A percentile compares a stretch with the other conserved stretches of the same genome.
These are phyloP conservation scores for Amesomyces nigricolor DNA, from an alignment of 2,329 filamentous ascomycete species.

Conservation along the genomic window DNA sequence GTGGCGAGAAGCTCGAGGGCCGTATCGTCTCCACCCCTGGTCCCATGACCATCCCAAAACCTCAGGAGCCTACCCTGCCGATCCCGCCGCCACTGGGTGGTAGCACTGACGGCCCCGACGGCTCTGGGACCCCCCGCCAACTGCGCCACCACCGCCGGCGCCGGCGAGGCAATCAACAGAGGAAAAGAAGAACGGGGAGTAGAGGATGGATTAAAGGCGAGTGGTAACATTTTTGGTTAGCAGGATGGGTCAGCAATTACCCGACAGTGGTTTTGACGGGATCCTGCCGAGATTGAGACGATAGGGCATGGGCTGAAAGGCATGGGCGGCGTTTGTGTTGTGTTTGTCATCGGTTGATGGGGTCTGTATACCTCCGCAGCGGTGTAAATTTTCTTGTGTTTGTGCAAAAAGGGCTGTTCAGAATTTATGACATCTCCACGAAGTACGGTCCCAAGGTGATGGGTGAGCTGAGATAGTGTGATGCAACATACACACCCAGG, in stretches of 20 bases:
- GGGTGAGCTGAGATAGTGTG: neutral
- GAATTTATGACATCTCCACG: constrained; percentile 8
- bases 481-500: neutral
- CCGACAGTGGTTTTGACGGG: neutral
- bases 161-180: constrained; percentile 16
- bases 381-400: constrained; percentile 12
- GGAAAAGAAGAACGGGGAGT: neutral
- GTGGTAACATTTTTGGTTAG: neutral
- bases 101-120: constrained; percentile 9
- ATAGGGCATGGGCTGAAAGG: constrained; percentile 11
- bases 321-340: constrained; percentile 19
- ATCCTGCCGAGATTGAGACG: constrained; percentile 15
- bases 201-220: neutral
- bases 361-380: constrained; percentile 13
- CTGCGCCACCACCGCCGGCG: constrained; percentile 31
- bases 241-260: neutral
- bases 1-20: constrained; percentile 71
- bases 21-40: constrained; percentile 56
- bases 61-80: constrained; percentile 21
- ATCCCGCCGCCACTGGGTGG: constrained; percentile 21
- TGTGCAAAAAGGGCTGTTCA: neutral
- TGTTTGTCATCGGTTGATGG: constrained; percentile 14
- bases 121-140: constrained; percentile 30
- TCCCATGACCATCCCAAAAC: constrained; percentile 62
- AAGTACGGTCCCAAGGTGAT: neutral